These are phyloP conservation scores for Hydrangea macrophylla DNA, from an alignment of 148 eudicot genomes.

Conservation along the genomic window DNA sequence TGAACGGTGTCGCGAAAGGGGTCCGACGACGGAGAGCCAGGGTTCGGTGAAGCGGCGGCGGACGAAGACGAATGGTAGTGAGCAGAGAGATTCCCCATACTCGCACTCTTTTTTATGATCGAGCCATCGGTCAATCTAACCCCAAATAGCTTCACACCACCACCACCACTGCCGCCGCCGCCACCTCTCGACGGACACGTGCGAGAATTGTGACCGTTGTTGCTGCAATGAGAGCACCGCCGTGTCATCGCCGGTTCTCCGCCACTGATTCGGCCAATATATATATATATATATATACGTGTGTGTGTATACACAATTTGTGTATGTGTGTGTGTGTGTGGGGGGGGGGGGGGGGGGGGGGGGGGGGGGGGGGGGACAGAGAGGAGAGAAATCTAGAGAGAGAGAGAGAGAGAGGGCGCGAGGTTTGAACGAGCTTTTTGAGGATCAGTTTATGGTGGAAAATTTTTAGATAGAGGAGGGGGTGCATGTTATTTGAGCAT, in stretches of 20 bases:
- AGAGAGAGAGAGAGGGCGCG: not conserved
- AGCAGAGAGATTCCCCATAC: constrained; percentile 74
- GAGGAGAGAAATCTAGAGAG: not conserved
- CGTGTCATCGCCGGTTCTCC: constrained; percentile 49
- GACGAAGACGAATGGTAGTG: constrained; percentile 44
- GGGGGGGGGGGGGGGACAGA: too few species aligned
- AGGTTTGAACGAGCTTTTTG: too few species aligned
- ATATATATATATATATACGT: not conserved
- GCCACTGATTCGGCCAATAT: constrained; percentile 6
- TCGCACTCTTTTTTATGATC: constrained; percentile 80
- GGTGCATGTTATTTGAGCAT: constrained; percentile 17
- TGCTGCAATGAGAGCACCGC: constrained; percentile 78
- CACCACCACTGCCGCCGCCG: too few species aligned
- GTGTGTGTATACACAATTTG: too few species aligned
- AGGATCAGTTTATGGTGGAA: too few species aligned
- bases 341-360: too few species aligned
- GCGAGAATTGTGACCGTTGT: constrained; percentile 84
- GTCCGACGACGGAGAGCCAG: constrained; percentile 47
- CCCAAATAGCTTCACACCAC: constrained; percentile 69
- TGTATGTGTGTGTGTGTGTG: too few species aligned
- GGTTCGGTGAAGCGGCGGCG: constrained; percentile 41
- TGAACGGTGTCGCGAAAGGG: constrained; percentile 28
- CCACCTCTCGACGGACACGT: constrained; percentile 58
- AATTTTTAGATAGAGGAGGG: too few species aligned
- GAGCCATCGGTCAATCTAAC: constrained; percentile 78